Evolutionary conservation across 371 early-diverging fungal species (phyloP), one percentile per base, ranked within the genome.

Genomic region (Mucor plumbeus): DNA sequence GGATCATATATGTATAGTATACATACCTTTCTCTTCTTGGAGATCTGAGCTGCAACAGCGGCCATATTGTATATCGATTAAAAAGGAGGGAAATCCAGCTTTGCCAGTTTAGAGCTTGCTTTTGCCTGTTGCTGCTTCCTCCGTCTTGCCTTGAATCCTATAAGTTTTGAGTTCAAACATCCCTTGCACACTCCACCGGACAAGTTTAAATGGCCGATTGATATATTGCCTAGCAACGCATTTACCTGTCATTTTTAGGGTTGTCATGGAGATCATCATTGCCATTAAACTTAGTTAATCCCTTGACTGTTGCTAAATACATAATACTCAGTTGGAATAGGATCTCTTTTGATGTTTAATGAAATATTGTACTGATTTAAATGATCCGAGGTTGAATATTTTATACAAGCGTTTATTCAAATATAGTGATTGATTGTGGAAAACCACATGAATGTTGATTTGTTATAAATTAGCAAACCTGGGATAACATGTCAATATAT

Each of bases 1-100:
- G 44, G 44, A 44, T 44, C 17, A 17, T 44, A 8, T 44, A 15
- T 44, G 17, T 17, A 44, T 1, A 17, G 44, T 43, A 40, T 54
- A 34, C 71, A 57, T 82, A 88, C 90, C 86, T 90, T 90, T 83
- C 90, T 88, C 88, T 90, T 90, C 89, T 90, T 90, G 87, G 85
- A 84, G 78, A 87, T 87, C 75, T 87, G 87, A 73, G 85, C 84
- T 63, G 79, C 77, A 68, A 70, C 69, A 69, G 71, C 69, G 77
- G 75, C 75, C 75, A 75, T 75, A 71, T 64, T 72, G 70, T 68
- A 72, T 67, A 69, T 69, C 60, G 59, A 64, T 61, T 67, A 75
- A 72, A 72, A 72, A 67, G 74, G 69, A 70, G 67, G 67, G 70
- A 72, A 70, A 64, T 55, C 39, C 53, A 50, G 55, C 53, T 69